These are phyloP conservation scores for Fusarium phyllophilum DNA, from an alignment of 2,329 filamentous ascomycete species.

Conservation along the genomic window DNA sequence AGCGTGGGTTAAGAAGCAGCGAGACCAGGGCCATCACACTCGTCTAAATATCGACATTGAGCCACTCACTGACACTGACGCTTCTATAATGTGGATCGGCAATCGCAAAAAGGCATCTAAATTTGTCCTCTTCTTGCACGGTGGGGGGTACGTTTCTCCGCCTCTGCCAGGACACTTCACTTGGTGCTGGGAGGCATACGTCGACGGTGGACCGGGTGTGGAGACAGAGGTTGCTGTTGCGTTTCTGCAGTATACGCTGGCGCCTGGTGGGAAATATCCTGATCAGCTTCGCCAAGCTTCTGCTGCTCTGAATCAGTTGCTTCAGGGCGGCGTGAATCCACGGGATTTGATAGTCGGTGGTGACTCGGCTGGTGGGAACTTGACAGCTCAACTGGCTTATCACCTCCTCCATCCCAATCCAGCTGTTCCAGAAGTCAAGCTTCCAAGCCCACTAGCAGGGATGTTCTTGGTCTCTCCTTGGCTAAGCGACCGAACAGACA, in stretches of 20 bases:
- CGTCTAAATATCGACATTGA: neutral
- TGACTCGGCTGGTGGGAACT: neutral
- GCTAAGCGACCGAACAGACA: neutral
- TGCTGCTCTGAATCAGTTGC: fast-evolving
- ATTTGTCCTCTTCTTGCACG: neutral
- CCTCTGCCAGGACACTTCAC: neutral
- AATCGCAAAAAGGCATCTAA: neutral
- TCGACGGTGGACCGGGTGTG: neutral
- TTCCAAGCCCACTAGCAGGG: neutral
- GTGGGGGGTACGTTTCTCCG: neutral
- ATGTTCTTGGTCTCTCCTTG: neutral
- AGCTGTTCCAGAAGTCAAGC: neutral
- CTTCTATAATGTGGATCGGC: neutral
- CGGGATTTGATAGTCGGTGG: neutral
- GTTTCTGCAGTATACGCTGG: neutral
- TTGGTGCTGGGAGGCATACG: neutral
- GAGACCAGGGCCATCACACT: neutral
- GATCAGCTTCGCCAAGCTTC: neutral
- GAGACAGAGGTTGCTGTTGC: neutral
- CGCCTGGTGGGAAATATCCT: neutral
- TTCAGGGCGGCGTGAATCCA: neutral
- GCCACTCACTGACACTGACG: neutral
- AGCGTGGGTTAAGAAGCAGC: neutral
- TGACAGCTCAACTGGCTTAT: neutral
- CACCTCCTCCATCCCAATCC: neutral